Evolutionary conservation across 2,329 filamentous ascomycete genomes (phyloP).

Genomic region (Aspergillus intermedius): DNA sequence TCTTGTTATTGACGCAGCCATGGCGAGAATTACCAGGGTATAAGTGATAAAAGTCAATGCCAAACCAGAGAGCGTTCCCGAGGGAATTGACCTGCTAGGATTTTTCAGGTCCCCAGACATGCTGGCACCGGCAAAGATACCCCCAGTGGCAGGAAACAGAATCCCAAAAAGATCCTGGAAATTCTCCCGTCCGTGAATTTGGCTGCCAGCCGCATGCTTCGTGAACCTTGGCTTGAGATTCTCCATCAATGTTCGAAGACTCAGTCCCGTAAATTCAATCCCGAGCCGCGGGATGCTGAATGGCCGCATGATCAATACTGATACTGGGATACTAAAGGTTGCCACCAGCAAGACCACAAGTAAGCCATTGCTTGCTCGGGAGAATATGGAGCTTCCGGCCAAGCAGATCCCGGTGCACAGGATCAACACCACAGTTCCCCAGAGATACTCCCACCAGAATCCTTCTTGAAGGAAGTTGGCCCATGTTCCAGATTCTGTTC

Average conservation of each 20-base stretch:
- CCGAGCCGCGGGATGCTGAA: conserved; percentile 58
- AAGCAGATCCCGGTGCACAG: conserved; percentile 70
- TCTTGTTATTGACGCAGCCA: conserved; percentile 70
- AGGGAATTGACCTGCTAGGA: conserved; percentile 77
- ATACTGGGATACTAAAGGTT: conserved; percentile 75
- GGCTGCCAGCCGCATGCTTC: conserved; percentile 55
- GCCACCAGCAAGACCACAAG: conserved; percentile 64
- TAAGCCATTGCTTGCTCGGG: conserved; percentile 71
- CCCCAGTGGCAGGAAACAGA: conserved; percentile 66
- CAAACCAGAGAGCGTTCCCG: conserved; percentile 74
- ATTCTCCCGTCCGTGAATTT: conserved; percentile 57
- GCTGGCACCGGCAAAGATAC: conserved; percentile 65
- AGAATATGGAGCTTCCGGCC: conserved; percentile 72
- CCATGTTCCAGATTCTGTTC: conserved; percentile 50
- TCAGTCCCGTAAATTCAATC: conserved; percentile 73
- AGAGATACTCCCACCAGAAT: conserved; percentile 71
- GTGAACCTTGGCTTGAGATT: conserved; percentile 66
- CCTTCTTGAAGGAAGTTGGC: conserved; percentile 58
- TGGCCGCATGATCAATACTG: conserved; percentile 61
- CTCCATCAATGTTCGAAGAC: conserved; percentile 60
- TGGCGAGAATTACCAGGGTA: conserved; percentile 66
- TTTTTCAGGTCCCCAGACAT: conserved; percentile 84
- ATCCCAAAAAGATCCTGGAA: conserved; percentile 83
- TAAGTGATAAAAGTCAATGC: conserved; percentile 70
- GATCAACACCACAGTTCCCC: conserved; percentile 64